Conservation (phyloP, 345 rosid species). For the Raphanus sativus region DNA sequence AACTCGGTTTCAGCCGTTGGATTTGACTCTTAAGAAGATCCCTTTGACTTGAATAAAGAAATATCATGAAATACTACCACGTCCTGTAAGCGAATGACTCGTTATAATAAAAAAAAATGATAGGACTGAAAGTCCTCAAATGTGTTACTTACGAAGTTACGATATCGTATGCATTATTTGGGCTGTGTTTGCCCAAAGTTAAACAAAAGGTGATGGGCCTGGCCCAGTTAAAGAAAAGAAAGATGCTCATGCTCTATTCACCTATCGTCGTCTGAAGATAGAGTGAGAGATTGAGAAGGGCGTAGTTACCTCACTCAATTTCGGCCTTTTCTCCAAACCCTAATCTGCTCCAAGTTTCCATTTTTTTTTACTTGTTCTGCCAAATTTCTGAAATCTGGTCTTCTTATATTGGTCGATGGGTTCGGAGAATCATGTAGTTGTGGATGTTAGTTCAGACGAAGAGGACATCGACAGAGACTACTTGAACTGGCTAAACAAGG, state of each 20-base stretch:
- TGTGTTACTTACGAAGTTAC: no score
- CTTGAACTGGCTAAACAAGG: conserved; percentile 5
- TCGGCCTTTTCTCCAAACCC: neutral
- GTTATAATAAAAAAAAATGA: no score
- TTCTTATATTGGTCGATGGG: conserved; percentile 26
- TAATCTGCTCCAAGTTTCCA: neutral
- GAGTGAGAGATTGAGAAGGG: neutral
- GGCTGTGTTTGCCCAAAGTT: neutral
- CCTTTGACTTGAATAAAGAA: conserved; percentile 21
- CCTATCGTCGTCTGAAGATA: neutral
- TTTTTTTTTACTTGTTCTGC: neutral
- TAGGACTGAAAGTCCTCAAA: no score
- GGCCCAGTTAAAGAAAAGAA: neutral
- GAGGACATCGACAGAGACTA: conserved; percentile 4
- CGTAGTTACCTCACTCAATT: neutral
- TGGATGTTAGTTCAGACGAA: conserved; percentile 36
- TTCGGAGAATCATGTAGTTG: conserved; percentile 17
- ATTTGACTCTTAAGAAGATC: conserved; percentile 18
- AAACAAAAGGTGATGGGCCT: neutral
- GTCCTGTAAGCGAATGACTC: neutral
- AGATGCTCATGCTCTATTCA: neutral
- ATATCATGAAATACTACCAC: neutral
- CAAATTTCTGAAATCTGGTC: neutral
- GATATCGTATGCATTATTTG: neutral
- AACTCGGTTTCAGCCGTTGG: conserved; percentile 30